A percentile compares a stretch with the other conserved stretches of the same genome.
Conservation (phyloP, 352 stramenopile genomes). For the Stramenopiles sp. region DNA sequence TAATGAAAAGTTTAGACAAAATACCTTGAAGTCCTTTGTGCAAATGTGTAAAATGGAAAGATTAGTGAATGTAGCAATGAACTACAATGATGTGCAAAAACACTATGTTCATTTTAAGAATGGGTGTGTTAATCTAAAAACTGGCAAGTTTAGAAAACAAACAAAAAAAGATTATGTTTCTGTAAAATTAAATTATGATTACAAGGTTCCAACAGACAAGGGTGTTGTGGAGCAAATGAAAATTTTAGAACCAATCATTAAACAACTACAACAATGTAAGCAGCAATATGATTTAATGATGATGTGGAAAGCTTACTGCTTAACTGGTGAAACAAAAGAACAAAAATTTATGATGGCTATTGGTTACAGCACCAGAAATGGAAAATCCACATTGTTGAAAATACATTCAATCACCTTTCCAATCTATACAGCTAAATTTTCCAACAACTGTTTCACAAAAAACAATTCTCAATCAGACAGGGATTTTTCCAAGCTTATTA, state of each 20-base stretch:
- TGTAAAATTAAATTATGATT: neutral
- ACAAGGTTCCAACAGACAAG: neutral
- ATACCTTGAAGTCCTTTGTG: too few relatives aligned
- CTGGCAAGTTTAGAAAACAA: neutral
- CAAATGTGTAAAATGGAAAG: too few relatives aligned
- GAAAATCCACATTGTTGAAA: neutral
- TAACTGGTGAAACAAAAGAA: neutral
- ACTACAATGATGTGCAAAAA: neutral
- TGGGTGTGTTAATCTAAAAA: neutral
- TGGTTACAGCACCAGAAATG: neutral
- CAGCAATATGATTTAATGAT: neutral
- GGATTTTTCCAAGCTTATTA: neutral
- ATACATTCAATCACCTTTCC: neutral
- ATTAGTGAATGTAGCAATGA: neutral
- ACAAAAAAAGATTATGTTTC: neutral
- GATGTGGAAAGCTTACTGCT: neutral
- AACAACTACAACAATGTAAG: neutral
- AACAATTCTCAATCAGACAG: neutral
- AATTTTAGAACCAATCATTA: too few relatives aligned
- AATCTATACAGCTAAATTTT: neutral
- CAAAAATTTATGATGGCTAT: neutral
- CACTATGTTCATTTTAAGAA: neutral
- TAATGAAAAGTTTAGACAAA: too few relatives aligned
- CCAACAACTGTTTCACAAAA: neutral
- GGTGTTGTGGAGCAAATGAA: neutral